A percentile compares a stretch with the other conserved stretches of the same genome.
phyloP scores from a whole-genome alignment of 2,329 filamentous ascomycete genomes.

The Talaromyces sp. region DNA sequence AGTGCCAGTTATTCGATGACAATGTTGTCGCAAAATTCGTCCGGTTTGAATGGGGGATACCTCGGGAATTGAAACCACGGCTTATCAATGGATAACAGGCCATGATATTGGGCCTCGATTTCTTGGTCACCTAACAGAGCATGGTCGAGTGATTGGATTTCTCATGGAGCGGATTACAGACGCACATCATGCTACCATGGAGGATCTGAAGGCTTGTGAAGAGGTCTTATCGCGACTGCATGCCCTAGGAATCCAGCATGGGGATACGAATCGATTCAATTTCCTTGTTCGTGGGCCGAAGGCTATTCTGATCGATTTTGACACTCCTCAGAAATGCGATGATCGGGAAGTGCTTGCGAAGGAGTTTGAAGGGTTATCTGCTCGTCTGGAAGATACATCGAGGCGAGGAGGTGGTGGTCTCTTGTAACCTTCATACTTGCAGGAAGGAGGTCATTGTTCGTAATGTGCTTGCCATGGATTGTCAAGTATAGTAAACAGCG shows the following conservation, averaged over 20 bases:
- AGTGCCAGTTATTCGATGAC: slow-evolving; percentile 14
- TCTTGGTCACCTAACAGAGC: slow-evolving; percentile 44
- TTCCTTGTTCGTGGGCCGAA: no score
- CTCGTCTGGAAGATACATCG: no score
- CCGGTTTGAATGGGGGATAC: slow-evolving; percentile 42
- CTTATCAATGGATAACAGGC: slow-evolving; percentile 42
- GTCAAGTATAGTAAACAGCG: no score
- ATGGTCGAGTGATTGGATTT: slow-evolving; percentile 45
- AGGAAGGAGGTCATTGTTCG: no score
- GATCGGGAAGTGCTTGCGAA: no score
- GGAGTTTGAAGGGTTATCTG: no score
- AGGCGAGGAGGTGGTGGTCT: no score
- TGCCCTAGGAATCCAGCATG: slow-evolving; percentile 28
- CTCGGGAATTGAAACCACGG: slow-evolving; percentile 41
- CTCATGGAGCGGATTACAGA: slow-evolving; percentile 34
- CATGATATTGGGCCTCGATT: slow-evolving; percentile 42
- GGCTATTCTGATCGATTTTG: no score
- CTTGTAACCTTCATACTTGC: no score
- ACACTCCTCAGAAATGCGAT: no score
- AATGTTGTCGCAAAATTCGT: slow-evolving; percentile 42
- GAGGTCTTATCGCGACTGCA: slow-evolving; percentile 27
- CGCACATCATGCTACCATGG: slow-evolving; percentile 26
- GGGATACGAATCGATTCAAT: slow-evolving; percentile 28
- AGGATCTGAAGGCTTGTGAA: slow-evolving; percentile 25
- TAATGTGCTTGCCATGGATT: no score